Evolutionary conservation across 768 basidiomycete genomes (phyloP), one percentile per base, ranked within the genome.

Genomic region (Neoboletus subvelutipes): DNA sequence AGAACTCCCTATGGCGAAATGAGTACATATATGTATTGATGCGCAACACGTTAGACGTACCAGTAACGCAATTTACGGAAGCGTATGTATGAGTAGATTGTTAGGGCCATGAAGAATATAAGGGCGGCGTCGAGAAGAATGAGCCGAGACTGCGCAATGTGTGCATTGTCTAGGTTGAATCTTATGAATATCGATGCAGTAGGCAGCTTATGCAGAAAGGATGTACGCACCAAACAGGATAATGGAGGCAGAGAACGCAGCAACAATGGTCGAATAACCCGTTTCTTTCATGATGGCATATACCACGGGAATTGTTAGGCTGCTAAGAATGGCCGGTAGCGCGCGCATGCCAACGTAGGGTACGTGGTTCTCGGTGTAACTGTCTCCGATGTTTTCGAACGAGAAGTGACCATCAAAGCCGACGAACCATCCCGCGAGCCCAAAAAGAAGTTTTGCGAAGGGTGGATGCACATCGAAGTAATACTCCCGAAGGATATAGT

Each of bases 381-480:
- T 91, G 72, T 98, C 96, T 26, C 95, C 97, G 59, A 99, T 98
- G 65, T 86, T 88, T 57, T 97, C 91, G 78, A 99, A 99, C 29
- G 85, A 80, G 74, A 98, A 99, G 50, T 87, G 79, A 40, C 97
- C 97, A 63, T 98, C 90, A 67, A 95, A 98, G 11, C 96, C 97
- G 31, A 94, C 92, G 55, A 95, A 90, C 93, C 93, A 98, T 59
- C 94, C 97, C 29, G 92, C 91, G 34, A 97, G 81, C 41, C 88
- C 97, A 67, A 96, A 92, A 26, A 99, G 80, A 58, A 99, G 82
- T 72, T 99, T 99, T 41, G 97, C 95, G 50, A 98, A 84, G 2
- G 97, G 97, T 37, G 97, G 97, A 67, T 99, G 97, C 9, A 99
- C 96, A 71, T 99, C 97, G 78, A 99, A 99, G 76, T 98, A 98